Base-by-base conservation (phyloP, 257 asterid genomes). In the Solanum chmielewskii region DNA sequence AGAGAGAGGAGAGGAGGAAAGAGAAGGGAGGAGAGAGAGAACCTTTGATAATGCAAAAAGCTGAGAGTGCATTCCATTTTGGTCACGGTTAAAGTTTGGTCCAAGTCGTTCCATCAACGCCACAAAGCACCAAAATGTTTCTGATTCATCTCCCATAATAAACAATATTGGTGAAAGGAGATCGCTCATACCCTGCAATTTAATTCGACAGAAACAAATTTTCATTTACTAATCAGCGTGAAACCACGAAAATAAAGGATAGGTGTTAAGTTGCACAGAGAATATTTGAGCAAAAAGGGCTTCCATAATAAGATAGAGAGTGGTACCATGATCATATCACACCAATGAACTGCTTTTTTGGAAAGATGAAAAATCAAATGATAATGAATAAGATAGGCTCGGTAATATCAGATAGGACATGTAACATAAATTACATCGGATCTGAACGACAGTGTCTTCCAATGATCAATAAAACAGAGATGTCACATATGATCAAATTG, bases 31-130 rank as follows among this genome's bases (percentile, higher is more conserved):
- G 86, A 78, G 83, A 87, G 64, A 71, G 86, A 88, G 78, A 86
- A 96, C 99, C 99, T 97, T 97, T 86, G 98, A 92, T 89, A 97
- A 81, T 82, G 99, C 99, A 91, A 97, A 96, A 87, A 97, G 98
- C 92, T 97, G 99, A 76, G 98, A 90, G 89, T 97, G 99, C 99
- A 96, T 96, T 90, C 99, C 99, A 92, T 93, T 97, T 89, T 97
- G 99, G 89, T 97, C 99, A 39, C 99, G 97, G 86, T 96, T 97
- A 90, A 97, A 97, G 92, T 97, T 97, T 84, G 99, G 99, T 83
- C 99, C 99, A 84, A 96, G 98, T 71, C 98, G 98, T 88, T 95
- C 98, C 98, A 97, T 93, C 87, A 97, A 96, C 35, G 64, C 88
- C 90, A 92, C 99, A 89, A 97, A 97, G 92, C 99, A 95, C 99